These are phyloP conservation scores for Russula ochroleuca DNA, from an alignment of 768 basidiomycete species.

Conservation along the genomic window DNA sequence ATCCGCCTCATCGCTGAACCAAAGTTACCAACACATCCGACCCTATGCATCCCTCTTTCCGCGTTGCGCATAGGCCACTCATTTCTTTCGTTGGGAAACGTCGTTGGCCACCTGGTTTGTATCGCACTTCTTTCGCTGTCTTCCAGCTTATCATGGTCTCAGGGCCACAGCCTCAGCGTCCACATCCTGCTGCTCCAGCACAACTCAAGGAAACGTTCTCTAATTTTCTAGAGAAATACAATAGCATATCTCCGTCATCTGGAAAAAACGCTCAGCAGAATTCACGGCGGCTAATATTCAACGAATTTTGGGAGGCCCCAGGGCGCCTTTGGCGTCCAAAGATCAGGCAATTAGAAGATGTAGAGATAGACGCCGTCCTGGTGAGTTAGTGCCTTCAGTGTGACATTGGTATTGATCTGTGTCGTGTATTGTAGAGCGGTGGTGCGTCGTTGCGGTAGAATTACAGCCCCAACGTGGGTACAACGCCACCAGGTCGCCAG, in stretches of 20 bases:
- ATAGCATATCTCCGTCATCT: constrained; percentile 16
- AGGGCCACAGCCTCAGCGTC: constrained; percentile 41
- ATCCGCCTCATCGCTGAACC: no score
- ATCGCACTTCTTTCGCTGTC: not conserved
- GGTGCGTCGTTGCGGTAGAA: constrained; percentile 52
- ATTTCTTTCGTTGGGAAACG: constrained; percentile 32
- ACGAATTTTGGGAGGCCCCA: constrained; percentile 68
- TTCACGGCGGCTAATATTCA: constrained; percentile 30
- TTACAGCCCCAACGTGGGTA: not conserved
- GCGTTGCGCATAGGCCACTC: constrained; percentile 27
- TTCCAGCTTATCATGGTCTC: not conserved
- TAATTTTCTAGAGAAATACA: constrained; percentile 40
- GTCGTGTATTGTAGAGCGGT: constrained; percentile 47
- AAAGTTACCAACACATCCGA: not conserved
- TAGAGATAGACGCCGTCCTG: constrained; percentile 63
- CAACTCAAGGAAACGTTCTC: constrained; percentile 52
- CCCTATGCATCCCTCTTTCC: constrained; percentile 24
- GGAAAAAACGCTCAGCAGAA: not conserved
- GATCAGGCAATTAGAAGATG: constrained; percentile 46
- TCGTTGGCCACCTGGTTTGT: constrained; percentile 20
- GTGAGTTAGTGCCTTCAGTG: constrained; percentile 38
- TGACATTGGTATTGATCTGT: not conserved
- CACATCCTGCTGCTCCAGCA: constrained; percentile 66
- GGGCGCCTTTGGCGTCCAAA: constrained; percentile 51
- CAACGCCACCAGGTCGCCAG: not conserved